Evolutionary conservation across 164 flowering plant genomes (phyloP).

Genomic region (Vitis rotundifolia): DNA sequence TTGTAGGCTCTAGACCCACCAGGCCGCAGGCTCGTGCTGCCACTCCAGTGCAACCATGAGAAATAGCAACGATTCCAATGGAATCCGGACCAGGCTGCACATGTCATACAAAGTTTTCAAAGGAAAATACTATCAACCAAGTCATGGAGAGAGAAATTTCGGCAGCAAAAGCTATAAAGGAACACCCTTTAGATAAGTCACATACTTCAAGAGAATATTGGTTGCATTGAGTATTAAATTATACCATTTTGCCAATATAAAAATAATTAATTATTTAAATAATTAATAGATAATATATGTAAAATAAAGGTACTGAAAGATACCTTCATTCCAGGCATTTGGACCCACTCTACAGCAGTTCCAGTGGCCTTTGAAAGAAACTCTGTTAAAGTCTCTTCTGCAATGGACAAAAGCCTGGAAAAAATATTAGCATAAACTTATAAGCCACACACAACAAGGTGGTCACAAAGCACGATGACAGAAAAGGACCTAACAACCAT

Average conservation of each 20-base stretch:
- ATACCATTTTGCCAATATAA: no score
- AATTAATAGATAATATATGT: neutral
- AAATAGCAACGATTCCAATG: constrained; percentile 87
- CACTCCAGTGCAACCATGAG: constrained; percentile 78
- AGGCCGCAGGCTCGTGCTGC: constrained; percentile 87
- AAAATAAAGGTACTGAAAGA: neutral
- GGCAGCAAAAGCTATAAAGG: neutral
- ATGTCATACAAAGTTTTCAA: neutral
- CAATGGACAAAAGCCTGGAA: constrained; percentile 79
- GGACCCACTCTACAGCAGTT: constrained; percentile 91
- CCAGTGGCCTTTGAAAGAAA: constrained; percentile 93
- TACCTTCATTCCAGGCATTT: constrained; percentile 95
- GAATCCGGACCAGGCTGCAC: constrained; percentile 96
- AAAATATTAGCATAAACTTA: constrained; percentile 20
- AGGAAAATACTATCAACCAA: neutral
- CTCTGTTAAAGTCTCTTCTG: constrained; percentile 88
- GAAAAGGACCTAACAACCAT: constrained; percentile 27
- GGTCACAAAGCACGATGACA: constrained; percentile 17
- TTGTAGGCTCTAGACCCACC: constrained; percentile 74
- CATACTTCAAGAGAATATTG: no score
- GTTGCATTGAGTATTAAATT: no score
- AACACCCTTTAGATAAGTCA: no score
- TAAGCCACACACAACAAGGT: constrained; percentile 10
- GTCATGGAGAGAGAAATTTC: neutral
- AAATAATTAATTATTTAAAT: neutral